Base-by-base conservation (phyloP, 2,329 filamentous ascomycete genomes). In the Penicillium brasilianum region DNA sequence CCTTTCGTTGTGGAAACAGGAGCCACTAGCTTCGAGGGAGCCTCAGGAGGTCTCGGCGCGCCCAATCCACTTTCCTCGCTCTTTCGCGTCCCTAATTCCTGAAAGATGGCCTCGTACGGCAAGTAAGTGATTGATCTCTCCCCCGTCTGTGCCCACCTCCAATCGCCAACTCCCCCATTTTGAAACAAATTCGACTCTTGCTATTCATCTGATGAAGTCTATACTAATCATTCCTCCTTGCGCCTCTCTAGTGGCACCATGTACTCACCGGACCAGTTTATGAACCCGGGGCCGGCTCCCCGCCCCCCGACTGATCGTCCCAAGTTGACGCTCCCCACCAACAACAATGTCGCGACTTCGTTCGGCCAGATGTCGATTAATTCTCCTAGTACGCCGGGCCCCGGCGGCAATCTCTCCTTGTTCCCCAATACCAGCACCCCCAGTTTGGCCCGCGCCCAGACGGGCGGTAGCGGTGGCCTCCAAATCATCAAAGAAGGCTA, bases 261-360 rank as follows among this genome's bases (percentile, higher is more conserved):
- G 71, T 89, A 88, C 77, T 81, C 84, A 46, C 79, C 84, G 62
- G 84, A 85, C 65, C 86, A 88, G 71, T 98, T 98, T 82, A 96
- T 98, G 91, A 98, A 98, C 78, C 93, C 95, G 64, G 93, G 95
- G 67, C 94, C 95, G 70, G 94, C 95, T 69, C 95, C 95, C 67
- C 90, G 91, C 72, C 94, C 95, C 63, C 95, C 94, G 20, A 89
- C 86, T 62, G 91, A 95, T 73, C 88, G 91, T 71, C 91, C 93
- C 63, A 89, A 91, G 73, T 87, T 97, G 68, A 88, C 89, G 71
- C 84, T 96, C 62, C 44, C 93, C 89, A 63, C 90, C 87, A 74
- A 86, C 87, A 64, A 82, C 70, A 91, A 88, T 25, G 93, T 88
- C 78, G 71, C 75, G 25, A 92, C 94, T 83, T 90, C 89, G 61